Conservation (phyloP, 2,329 filamentous ascomycete species). For the Alternaria longipes region DNA sequence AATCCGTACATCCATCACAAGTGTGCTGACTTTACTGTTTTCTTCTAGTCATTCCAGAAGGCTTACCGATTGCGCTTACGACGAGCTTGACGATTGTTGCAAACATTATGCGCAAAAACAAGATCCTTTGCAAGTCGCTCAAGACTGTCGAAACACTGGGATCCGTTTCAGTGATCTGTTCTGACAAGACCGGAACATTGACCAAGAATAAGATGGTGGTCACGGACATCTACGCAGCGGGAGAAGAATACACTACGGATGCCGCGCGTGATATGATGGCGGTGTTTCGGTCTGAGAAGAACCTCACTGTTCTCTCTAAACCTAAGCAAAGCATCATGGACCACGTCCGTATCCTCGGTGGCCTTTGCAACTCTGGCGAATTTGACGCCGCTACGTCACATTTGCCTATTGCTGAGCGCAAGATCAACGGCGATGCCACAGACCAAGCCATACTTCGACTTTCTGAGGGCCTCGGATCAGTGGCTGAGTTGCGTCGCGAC, state of each 20-base stretch:
- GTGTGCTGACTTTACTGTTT: slow-evolving; percentile 3
- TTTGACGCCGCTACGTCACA: slow-evolving; percentile 73
- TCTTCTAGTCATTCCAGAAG: slow-evolving; percentile 70
- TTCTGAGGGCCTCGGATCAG: slow-evolving; percentile 70
- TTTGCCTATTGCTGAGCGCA: slow-evolving; percentile 67
- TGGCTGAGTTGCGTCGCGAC: slow-evolving; percentile 66
- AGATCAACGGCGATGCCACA: slow-evolving; percentile 78
- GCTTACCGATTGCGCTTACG: slow-evolving; percentile 48
- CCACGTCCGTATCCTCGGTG: slow-evolving; percentile 69
- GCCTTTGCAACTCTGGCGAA: slow-evolving; percentile 78
- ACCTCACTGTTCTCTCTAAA: slow-evolving; percentile 33
- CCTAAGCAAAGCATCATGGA: slow-evolving; percentile 46
- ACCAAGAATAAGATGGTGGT: slow-evolving; percentile 78
- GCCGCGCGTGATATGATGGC: slow-evolving; percentile 55
- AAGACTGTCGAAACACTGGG: slow-evolving; percentile 82
- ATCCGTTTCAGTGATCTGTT: slow-evolving; percentile 76
- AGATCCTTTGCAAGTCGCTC: slow-evolving; percentile 80
- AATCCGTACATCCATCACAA: neutral
- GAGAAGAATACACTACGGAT: slow-evolving; percentile 61
- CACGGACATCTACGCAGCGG: slow-evolving; percentile 71
- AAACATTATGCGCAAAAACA: slow-evolving; percentile 78
- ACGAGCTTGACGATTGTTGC: slow-evolving; percentile 78
- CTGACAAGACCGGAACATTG: slow-evolving; percentile 78
- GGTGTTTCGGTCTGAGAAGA: slow-evolving; percentile 49
- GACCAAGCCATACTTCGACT: slow-evolving; percentile 79